Conservation (phyloP, 345 rosid species). For the Hibiscus syriacus region DNA sequence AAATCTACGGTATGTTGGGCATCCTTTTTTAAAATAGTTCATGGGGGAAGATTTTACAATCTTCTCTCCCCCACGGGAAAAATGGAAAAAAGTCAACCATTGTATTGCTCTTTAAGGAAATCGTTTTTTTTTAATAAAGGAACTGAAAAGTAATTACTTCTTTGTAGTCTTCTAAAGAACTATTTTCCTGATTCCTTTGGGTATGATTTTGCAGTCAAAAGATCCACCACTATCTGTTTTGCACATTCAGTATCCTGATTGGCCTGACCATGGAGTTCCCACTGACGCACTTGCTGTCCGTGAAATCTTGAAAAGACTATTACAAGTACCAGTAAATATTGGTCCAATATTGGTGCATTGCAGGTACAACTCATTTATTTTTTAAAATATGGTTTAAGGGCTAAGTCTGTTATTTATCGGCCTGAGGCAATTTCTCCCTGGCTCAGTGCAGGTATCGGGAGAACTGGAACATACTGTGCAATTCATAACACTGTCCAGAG, state of each 20-base stretch:
- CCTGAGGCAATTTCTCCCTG: slow-evolving; percentile 22
- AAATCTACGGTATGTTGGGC: too few relatives aligned
- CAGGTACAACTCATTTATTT: slow-evolving; percentile 50
- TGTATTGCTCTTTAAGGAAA: background rate
- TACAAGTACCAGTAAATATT: slow-evolving; percentile 45
- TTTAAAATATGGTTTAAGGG: background rate
- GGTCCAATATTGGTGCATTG: slow-evolving; percentile 91
- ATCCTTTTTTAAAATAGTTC: too few relatives aligned
- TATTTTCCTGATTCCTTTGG: background rate
- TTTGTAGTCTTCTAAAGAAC: background rate
- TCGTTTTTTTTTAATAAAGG: background rate
- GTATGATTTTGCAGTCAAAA: slow-evolving; percentile 39
- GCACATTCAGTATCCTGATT: slow-evolving; percentile 83
- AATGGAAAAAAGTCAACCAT: background rate
- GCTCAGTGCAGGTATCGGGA: slow-evolving; percentile 96
- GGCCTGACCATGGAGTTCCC: slow-evolving; percentile 99
- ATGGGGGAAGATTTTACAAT: background rate
- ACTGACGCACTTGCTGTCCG: slow-evolving; percentile 62
- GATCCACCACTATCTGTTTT: slow-evolving; percentile 54
- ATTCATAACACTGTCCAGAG: slow-evolving; percentile 91
- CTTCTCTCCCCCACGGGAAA: background rate
- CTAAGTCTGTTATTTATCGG: background rate
- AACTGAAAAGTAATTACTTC: background rate
- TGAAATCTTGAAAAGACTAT: slow-evolving; percentile 61
- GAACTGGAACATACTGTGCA: slow-evolving; percentile 92